phyloP scores from a whole-genome alignment of 495 filamentous ascomycete species.

The Neurospora sp. region DNA sequence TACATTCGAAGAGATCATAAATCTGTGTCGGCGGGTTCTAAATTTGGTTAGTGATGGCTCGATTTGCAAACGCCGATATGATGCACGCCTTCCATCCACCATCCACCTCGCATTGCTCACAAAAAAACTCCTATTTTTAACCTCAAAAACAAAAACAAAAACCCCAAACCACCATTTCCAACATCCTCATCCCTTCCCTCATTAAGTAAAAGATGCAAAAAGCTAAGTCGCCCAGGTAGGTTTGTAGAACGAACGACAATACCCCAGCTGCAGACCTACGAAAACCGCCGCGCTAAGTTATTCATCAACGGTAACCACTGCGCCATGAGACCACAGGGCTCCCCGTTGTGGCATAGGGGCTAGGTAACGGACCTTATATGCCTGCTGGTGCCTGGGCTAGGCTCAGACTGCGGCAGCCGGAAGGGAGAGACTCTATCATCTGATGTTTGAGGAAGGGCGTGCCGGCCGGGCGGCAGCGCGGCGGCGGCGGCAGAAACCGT shows the following conservation, averaged over 20 bases:
- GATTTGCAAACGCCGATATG: not conserved
- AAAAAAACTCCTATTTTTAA: not conserved
- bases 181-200: not conserved
- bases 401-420: not conserved
- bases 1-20: not conserved
- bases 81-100: not conserved
- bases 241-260: not conserved
- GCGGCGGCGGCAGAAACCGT: not conserved
- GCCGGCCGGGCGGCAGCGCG: not conserved
- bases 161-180: not conserved
- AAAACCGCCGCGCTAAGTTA: not conserved
- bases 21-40: not conserved
- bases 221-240: not conserved
- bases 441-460: not conserved
- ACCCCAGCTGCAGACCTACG: not conserved
- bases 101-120: not conserved
- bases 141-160: not conserved
- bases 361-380: not conserved
- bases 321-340: not conserved
- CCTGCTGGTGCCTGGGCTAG: not conserved
- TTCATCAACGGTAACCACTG: not conserved
- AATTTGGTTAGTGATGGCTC: not conserved
- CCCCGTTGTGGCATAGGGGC: not conserved
- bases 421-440: not conserved
- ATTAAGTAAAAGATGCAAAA: not conserved